These are phyloP conservation scores for Globisporangium cylindrosporum DNA, from an alignment of 352 stramenopile species.

Conservation along the genomic window DNA sequence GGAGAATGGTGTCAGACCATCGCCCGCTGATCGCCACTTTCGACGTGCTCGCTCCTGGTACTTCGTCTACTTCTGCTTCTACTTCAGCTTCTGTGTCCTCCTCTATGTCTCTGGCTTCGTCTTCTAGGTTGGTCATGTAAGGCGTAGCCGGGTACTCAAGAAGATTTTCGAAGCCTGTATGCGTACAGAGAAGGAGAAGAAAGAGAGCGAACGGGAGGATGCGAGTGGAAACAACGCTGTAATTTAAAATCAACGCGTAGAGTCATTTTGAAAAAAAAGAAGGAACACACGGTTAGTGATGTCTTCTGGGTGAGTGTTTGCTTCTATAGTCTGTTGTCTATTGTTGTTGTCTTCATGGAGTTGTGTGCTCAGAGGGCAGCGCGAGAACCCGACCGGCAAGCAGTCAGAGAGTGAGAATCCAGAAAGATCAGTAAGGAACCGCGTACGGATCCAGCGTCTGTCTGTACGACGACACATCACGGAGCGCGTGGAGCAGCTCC, in stretches of 20 bases:
- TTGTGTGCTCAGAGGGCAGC: background rate
- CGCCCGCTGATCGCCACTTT: slow-evolving; percentile 66
- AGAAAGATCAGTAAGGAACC: slow-evolving; percentile 9
- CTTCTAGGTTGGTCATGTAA: background rate
- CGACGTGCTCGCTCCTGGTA: slow-evolving; percentile 25
- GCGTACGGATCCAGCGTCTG: slow-evolving; percentile 31
- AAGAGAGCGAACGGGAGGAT: background rate
- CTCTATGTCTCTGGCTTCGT: background rate
- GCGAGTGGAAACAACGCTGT: background rate
- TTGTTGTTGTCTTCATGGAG: background rate
- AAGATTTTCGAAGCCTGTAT: background rate
- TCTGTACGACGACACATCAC: slow-evolving; percentile 36
- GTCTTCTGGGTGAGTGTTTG: background rate
- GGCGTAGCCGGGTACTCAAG: background rate
- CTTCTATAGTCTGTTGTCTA: background rate
- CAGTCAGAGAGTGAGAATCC: background rate
- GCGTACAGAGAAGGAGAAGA: background rate
- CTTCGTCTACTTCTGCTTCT: background rate
- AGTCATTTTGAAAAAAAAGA: slow-evolving; percentile 2
- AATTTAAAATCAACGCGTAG: slow-evolving; percentile 14
- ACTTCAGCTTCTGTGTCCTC: background rate
- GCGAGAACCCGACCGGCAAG: background rate
- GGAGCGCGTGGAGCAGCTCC: slow-evolving; percentile 42
- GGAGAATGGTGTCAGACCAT: slow-evolving; percentile 80
- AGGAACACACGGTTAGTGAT: background rate